Evolutionary conservation across 2,329 filamentous ascomycete species (phyloP).

Genomic region (Elsinoe perseae): DNA sequence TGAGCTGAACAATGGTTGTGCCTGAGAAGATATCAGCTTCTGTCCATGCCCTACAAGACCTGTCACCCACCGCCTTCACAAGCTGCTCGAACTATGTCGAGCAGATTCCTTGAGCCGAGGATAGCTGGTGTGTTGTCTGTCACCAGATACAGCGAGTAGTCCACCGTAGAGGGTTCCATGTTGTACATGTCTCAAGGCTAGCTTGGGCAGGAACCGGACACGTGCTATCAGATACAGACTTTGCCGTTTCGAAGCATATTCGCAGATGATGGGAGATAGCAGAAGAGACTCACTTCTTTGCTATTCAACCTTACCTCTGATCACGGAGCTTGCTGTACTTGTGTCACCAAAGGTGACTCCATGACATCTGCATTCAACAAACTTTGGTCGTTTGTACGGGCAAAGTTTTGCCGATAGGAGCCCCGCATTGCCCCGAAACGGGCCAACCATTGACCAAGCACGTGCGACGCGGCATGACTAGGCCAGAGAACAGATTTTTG

Average conservation of each 20-base stretch:
- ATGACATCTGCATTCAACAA: background rate
- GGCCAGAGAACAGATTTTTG: slow-evolving; percentile 10
- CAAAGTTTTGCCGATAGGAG: slow-evolving; percentile 6
- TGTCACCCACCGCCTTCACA: slow-evolving; percentile 56
- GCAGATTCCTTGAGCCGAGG: slow-evolving; percentile 62
- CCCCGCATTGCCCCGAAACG: background rate
- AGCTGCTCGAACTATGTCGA: slow-evolving; percentile 65
- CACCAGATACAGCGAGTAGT: slow-evolving; percentile 83
- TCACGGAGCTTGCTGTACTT: background rate
- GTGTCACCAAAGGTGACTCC: background rate
- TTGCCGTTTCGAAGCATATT: background rate
- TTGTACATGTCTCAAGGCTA: slow-evolving; percentile 20
- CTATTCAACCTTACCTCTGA: background rate
- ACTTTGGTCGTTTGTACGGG: background rate
- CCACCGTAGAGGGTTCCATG: slow-evolving; percentile 35
- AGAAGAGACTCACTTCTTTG: background rate
- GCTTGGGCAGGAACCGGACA: background rate
- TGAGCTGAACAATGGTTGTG: slow-evolving; percentile 78
- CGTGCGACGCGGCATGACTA: slow-evolving; percentile 5
- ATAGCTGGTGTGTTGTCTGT: slow-evolving; percentile 87
- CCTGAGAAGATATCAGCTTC: slow-evolving; percentile 33
- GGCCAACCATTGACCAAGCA: slow-evolving; percentile 4
- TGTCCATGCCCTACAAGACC: background rate
- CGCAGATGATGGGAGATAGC: background rate
- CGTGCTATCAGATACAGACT: background rate